Conservation (phyloP, 23 red algal genomes). For the Gracilaria caudata region DNA sequence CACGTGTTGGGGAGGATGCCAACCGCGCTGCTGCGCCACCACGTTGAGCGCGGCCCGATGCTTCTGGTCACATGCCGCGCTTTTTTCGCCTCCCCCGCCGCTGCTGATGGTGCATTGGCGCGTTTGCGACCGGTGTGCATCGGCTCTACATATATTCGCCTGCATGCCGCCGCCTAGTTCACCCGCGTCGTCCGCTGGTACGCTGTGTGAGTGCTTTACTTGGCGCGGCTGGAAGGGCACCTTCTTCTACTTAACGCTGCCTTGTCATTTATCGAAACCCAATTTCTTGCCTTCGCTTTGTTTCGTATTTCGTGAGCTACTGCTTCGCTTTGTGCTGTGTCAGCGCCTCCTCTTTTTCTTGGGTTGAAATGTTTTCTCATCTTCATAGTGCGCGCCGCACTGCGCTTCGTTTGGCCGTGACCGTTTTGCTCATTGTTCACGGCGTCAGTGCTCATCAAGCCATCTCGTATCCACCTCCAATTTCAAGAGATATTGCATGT, state of each 20-base stretch:
- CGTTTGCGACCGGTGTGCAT: not conserved
- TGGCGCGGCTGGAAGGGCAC: not conserved
- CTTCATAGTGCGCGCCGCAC: not conserved
- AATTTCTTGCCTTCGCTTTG: not conserved
- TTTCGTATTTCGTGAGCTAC: not conserved
- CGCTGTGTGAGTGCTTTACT: too few species aligned
- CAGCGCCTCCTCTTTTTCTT: not conserved
- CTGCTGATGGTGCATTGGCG: not conserved
- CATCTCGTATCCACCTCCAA: conserved; percentile 45
- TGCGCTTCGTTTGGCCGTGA: not conserved
- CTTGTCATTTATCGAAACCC: not conserved
- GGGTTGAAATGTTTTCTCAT: not conserved
- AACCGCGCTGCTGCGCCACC: not conserved
- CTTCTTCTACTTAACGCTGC: not conserved
- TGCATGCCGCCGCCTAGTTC: not conserved
- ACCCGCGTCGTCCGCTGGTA: not conserved
- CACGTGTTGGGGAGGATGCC: not conserved
- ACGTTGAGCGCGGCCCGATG: conserved; percentile 12
- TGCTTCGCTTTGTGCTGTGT: not conserved
- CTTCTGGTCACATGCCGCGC: not conserved
- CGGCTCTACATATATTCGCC: not conserved
- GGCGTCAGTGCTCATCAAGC: conserved; percentile 29
- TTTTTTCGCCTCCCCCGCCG: not conserved
- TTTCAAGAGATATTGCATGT: conserved; percentile 44
- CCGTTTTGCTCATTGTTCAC: not conserved